Base-by-base conservation (phyloP, 345 rosid genomes). In the Psidium guajava region DNA sequence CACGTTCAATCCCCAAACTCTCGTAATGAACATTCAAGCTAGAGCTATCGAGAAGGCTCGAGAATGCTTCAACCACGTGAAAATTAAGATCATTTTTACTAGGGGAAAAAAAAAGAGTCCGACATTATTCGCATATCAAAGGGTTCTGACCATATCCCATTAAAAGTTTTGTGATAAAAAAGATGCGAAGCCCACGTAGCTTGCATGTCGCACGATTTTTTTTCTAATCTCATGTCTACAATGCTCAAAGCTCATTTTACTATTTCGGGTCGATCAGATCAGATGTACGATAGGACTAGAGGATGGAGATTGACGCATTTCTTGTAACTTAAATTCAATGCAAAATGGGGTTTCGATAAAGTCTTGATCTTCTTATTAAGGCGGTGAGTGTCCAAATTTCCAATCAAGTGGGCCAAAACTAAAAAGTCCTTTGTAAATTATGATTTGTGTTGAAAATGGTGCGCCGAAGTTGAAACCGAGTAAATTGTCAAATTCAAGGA, bases 121-220 rank as follows among this genome's bases (percentile, higher is more conserved):
- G 5, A 1, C 24, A 32, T 18, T 18, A 32, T 32, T 69, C 24
- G 9, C 12, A 4, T 32, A 4, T 0, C 1, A 6, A 32, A 8
- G 3, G 44, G 12, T 69, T 18, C 0, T 0, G 0, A 8, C 11
- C 24, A 18, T 1, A 4, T 32, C 25, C 24, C 44, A 16, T 7
- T 0, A 4, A 32, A 64, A 16, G 0, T 2, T 8, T 8, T 0
- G 0, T 0, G 6, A 5, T 0, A 32, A 64, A 64, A 64, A 64
- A 16, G 12, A 32, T 3, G 12, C 16, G 75, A 32, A 32, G 12
- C 16, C 3, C 24, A 16, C 24, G 0, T 0, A 1, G 11, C 27
- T 61, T 7, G 32, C 6, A 27, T 27, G 36, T 2, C 69, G 28
- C 2, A 1, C 18, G 15, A 28, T 28, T 28, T 28, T 14, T 28